phyloP scores from a whole-genome alignment of 352 stramenopile species.

The Albugo candida region DNA sequence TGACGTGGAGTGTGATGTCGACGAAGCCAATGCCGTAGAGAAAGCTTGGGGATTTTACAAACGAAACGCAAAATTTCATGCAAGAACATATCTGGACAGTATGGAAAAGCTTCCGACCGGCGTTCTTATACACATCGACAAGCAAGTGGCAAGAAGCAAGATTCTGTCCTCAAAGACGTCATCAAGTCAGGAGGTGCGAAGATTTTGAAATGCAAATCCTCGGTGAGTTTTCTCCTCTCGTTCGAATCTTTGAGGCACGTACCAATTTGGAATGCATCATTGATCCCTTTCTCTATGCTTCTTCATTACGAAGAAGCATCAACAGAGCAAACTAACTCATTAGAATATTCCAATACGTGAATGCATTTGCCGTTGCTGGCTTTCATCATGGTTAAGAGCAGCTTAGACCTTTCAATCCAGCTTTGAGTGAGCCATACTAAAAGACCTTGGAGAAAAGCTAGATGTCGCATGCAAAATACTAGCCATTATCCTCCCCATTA shows the following conservation, averaged over 20 bases:
- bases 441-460: slow-evolving; percentile 42
- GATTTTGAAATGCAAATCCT: slow-evolving; percentile 43
- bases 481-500: slow-evolving; percentile 68
- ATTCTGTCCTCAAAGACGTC: slow-evolving; percentile 67
- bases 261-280: slow-evolving; percentile 63
- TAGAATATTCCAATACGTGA: slow-evolving; percentile 66
- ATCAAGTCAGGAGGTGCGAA: slow-evolving; percentile 53
- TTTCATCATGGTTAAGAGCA: slow-evolving; percentile 63
- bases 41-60: background rate
- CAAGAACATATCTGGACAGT: slow-evolving; percentile 56
- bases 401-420: slow-evolving; percentile 74
- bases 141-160: slow-evolving; percentile 74
- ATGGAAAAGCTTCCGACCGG: slow-evolving; percentile 57
- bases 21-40: slow-evolving; percentile 17
- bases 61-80: slow-evolving; percentile 25
- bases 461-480: slow-evolving; percentile 65
- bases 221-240: slow-evolving; percentile 67
- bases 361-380: slow-evolving; percentile 52
- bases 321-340: slow-evolving; percentile 26
- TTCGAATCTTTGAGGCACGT: slow-evolving; percentile 71
- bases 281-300: slow-evolving; percentile 62
- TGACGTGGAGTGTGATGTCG: slow-evolving; percentile 3
- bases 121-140: slow-evolving; percentile 62
- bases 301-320: slow-evolving; percentile 49
- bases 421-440: slow-evolving; percentile 63